Base-by-base conservation (phyloP, 768 basidiomycete genomes). In the Tylopilus rubrobrunneus region DNA sequence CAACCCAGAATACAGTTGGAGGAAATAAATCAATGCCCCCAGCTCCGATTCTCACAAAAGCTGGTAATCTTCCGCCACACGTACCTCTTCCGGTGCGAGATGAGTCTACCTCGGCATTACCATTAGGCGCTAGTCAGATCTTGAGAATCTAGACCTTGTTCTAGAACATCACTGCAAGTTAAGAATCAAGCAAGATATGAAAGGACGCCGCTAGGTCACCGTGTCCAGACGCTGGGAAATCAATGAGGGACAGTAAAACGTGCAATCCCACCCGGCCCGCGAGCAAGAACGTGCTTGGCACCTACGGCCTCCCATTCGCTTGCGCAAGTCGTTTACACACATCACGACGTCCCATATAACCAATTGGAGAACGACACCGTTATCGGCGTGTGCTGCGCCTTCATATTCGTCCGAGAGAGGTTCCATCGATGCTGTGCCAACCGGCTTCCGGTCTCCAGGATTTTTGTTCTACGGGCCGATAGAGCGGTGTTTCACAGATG, bases 391-490 rank as follows among this genome's bases (percentile, higher is more conserved):
- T 36, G 36, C 36, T 15, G 36, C 36, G 10, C 36, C 5, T 17
- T 17, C 36, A 6, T 36, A 25, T 25, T 36, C 7, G 36, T 17
- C 17, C 15, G 4, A 17, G 15, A 14, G 41, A 9, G 11, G 27
- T 44, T 45, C 47, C 6, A 29, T 46, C n/a, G 17, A n/a, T 23
- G 19, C 33, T 10, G n/a, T n/a, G 23, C 45, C 25, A 28, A 33
- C 19, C 34, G 48, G 34, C 47, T 44, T 52, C 58, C 48, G 53
- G 59, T 56, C n/a, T 49, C 42, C 53, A 60, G 27, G 46, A 1
- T 1, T 12, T 21, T 17, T 25, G 17, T 9, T 17, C 33, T 1
- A 31, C 12, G 12, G 9, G 58, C 17, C 2, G 25, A 40, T 48
- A 36, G 5, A 14, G 59, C 45, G 59, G 58, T n/a, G 40, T 27